Evolutionary conservation across 2,329 filamentous ascomycete species (phyloP).

Genomic region (Xylaria sp.): DNA sequence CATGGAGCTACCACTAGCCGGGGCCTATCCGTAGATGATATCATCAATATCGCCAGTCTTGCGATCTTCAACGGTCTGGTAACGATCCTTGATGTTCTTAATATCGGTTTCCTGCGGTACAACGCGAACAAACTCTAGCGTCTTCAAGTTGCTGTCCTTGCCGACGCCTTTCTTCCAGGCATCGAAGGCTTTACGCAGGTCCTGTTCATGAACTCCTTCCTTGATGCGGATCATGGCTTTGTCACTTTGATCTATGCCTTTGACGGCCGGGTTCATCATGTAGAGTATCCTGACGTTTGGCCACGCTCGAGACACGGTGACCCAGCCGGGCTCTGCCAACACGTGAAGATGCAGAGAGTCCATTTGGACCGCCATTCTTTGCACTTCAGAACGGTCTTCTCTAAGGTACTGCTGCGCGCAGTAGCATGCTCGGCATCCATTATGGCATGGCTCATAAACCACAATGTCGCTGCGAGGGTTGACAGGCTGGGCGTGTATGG

Average conservation of each 20-base stretch:
- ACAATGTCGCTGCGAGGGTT: slow-evolving; percentile 27
- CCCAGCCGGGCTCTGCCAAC: slow-evolving; percentile 26
- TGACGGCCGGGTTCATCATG: slow-evolving; percentile 27
- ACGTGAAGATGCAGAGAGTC: slow-evolving; percentile 24
- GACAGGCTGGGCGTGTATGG: slow-evolving; percentile 20
- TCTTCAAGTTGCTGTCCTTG: slow-evolving; percentile 15
- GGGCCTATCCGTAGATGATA: slow-evolving; percentile 27
- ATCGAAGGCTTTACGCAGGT: slow-evolving; percentile 25
- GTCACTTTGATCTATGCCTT: slow-evolving; percentile 20
- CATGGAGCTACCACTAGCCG: neutral
- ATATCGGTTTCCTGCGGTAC: slow-evolving; percentile 21
- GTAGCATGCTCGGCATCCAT: slow-evolving; percentile 27
- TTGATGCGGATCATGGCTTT: slow-evolving; percentile 30
- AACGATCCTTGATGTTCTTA: slow-evolving; percentile 17
- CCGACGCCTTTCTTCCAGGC: slow-evolving; percentile 31
- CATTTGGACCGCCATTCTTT: slow-evolving; percentile 27
- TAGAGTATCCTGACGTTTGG: slow-evolving; percentile 30
- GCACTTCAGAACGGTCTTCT: slow-evolving; percentile 25
- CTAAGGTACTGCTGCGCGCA: slow-evolving; percentile 29
- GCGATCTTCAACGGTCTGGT: slow-evolving; percentile 22
- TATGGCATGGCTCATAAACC: slow-evolving; percentile 31
- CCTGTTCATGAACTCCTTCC: slow-evolving; percentile 19
- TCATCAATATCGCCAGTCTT: slow-evolving; percentile 27
- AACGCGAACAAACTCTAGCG: slow-evolving; percentile 28
- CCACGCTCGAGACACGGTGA: slow-evolving; percentile 27